Percentiles rank a stretch among this genome's conserved stretches.
phyloP scores from a whole-genome alignment of 768 basidiomycete species.

The Fomitopsis serialis region DNA sequence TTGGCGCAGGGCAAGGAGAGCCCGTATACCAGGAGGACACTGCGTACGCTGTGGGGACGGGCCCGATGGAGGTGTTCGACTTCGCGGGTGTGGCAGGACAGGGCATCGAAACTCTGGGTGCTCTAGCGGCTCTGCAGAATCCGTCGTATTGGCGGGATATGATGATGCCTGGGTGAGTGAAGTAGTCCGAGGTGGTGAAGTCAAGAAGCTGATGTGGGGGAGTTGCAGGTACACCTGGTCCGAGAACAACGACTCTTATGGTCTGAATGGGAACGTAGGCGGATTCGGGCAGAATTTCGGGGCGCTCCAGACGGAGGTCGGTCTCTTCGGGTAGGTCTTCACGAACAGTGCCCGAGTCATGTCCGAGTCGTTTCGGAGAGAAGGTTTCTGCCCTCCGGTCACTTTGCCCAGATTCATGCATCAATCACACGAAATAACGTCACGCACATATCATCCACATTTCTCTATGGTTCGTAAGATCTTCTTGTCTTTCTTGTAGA shows the following conservation, averaged over 20 bases:
- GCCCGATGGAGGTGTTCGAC: constrained; percentile 30
- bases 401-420: not conserved
- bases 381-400: not conserved
- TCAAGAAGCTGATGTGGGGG: not conserved
- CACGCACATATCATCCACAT: not conserved
- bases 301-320: not conserved
- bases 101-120: constrained; percentile 52
- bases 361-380: not conserved
- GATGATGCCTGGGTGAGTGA: constrained; percentile 76
- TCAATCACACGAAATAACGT: not conserved
- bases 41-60: constrained; percentile 36
- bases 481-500: not conserved
- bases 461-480: not conserved
- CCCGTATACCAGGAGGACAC: constrained; percentile 30
- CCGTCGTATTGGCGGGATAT: constrained; percentile 71
- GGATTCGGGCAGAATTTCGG: not conserved
- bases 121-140: constrained; percentile 69
- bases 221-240: not conserved
- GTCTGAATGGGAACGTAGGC: not conserved
- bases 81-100: constrained; percentile 8
- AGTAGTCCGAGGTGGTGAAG: not conserved
- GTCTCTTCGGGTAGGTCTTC: not conserved
- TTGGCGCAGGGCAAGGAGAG: constrained; percentile 4
- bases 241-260: not conserved
- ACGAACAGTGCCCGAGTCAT: too few species aligned